These are phyloP conservation scores for Daldinia childiae DNA, from an alignment of 495 filamentous ascomycete genomes.

Conservation along the genomic window DNA sequence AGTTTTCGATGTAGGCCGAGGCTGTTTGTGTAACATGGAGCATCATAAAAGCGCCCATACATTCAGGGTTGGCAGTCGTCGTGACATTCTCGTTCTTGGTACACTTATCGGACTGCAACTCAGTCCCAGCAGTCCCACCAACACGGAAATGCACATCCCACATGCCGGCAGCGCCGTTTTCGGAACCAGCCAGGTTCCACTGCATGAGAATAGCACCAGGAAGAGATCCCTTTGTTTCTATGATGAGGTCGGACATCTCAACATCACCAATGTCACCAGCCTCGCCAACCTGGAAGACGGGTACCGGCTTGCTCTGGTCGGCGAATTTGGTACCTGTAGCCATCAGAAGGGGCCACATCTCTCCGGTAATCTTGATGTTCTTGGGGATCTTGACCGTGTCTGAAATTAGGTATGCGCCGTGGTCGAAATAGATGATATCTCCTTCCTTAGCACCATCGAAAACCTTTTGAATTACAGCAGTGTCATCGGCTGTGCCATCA, in stretches of 20 bases:
- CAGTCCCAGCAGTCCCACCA: slow-evolving; percentile 82
- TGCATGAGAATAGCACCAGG: slow-evolving; percentile 90
- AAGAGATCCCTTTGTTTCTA: slow-evolving; percentile 78
- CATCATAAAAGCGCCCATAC: slow-evolving; percentile 82
- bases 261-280: slow-evolving; percentile 79
- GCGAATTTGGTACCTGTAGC: slow-evolving; percentile 75
- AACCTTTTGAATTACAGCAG: slow-evolving; percentile 73
- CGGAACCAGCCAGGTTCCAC: slow-evolving; percentile 80
- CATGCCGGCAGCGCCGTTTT: slow-evolving; percentile 77
- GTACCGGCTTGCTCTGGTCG: slow-evolving; percentile 72
- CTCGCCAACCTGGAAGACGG: slow-evolving; percentile 80
- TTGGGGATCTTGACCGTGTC: slow-evolving; percentile 84
- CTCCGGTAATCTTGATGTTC: slow-evolving; percentile 84
- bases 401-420: slow-evolving; percentile 87
- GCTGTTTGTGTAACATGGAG: slow-evolving; percentile 78
- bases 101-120: slow-evolving; percentile 80
- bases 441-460: slow-evolving; percentile 67
- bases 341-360: slow-evolving; percentile 91
- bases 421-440: slow-evolving; percentile 89
- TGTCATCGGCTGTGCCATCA: slow-evolving; percentile 76
- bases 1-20: slow-evolving; percentile 86
- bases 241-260: slow-evolving; percentile 86
- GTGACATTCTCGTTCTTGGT: slow-evolving; percentile 71
- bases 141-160: slow-evolving; percentile 95
- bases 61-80: slow-evolving; percentile 62